phyloP scores from a whole-genome alignment of 768 basidiomycete species.

The Hypholoma fasciculare region DNA sequence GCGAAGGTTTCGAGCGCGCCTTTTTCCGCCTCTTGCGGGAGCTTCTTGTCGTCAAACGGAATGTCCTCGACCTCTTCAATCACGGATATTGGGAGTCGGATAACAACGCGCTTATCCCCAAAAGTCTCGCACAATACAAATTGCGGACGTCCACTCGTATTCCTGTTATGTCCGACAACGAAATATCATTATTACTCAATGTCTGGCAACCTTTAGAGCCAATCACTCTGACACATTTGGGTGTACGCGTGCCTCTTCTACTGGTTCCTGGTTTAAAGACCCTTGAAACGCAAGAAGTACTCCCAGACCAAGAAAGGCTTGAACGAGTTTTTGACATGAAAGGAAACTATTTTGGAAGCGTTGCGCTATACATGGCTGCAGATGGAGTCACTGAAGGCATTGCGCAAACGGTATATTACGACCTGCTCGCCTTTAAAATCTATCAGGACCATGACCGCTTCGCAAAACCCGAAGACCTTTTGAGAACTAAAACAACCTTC shows the following conservation, averaged over 20 bases:
- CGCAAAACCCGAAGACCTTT: background rate
- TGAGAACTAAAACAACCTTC: background rate
- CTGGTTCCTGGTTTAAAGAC: background rate
- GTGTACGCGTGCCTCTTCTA: background rate
- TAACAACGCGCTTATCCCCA: background rate
- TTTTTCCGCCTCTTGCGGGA: conserved; percentile 13
- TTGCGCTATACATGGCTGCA: background rate
- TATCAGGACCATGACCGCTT: background rate
- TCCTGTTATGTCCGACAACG: background rate
- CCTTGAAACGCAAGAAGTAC: background rate
- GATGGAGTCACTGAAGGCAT: background rate
- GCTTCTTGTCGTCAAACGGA: conserved; percentile 1
- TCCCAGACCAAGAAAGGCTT: background rate
- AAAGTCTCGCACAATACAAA: background rate
- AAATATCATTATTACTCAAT: background rate
- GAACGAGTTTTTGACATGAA: background rate
- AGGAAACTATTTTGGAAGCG: background rate
- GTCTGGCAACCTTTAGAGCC: background rate
- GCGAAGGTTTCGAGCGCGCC: conserved; percentile 12
- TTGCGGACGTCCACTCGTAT: background rate
- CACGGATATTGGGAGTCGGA: background rate
- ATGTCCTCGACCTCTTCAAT: conserved; percentile 2
- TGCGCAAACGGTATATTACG: background rate
- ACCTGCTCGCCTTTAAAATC: background rate
- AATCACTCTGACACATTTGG: background rate